Evolutionary conservation across 2,329 filamentous ascomycete species (phyloP).

Genomic region (Kalmusia sp.): DNA sequence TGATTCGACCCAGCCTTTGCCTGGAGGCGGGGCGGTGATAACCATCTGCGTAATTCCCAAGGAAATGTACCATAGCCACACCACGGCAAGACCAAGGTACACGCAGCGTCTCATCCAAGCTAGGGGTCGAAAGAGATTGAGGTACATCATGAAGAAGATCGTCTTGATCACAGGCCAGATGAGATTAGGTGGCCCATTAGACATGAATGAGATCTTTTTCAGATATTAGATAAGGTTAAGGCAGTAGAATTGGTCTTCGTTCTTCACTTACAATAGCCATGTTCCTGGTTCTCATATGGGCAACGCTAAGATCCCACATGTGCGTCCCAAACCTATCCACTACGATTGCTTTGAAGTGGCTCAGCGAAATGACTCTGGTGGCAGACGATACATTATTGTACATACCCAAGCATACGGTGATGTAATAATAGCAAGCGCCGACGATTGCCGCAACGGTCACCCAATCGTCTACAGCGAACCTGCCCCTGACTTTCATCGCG

Average conservation of each 20-base stretch:
- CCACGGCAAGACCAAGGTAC: slow-evolving; percentile 6
- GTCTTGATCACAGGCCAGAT: slow-evolving; percentile 11
- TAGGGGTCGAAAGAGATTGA: slow-evolving; percentile 11
- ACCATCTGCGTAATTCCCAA: background rate
- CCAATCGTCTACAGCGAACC: slow-evolving; percentile 4
- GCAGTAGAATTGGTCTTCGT: background rate
- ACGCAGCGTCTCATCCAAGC: slow-evolving; percentile 2
- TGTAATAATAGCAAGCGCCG: slow-evolving; percentile 6
- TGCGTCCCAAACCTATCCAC: slow-evolving; percentile 8
- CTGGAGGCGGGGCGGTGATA: background rate
- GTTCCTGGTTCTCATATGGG: slow-evolving; percentile 3
- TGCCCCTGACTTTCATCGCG: background rate
- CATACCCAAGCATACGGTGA: slow-evolving; percentile 2
- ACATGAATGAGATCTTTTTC: slow-evolving; percentile 8
- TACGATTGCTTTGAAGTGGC: background rate
- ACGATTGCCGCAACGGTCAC: background rate
- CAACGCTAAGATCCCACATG: slow-evolving; percentile 7
- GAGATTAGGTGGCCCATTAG: background rate
- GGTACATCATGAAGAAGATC: slow-evolving; percentile 15
- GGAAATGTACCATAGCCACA: slow-evolving; percentile 5
- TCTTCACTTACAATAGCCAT: background rate
- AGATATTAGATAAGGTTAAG: background rate
- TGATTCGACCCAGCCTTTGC: slow-evolving; percentile 4
- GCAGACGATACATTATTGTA: background rate
- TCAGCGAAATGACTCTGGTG: background rate